Conservation (phyloP, 495 filamentous ascomycete species). For the Penicillium pulvis region DNA sequence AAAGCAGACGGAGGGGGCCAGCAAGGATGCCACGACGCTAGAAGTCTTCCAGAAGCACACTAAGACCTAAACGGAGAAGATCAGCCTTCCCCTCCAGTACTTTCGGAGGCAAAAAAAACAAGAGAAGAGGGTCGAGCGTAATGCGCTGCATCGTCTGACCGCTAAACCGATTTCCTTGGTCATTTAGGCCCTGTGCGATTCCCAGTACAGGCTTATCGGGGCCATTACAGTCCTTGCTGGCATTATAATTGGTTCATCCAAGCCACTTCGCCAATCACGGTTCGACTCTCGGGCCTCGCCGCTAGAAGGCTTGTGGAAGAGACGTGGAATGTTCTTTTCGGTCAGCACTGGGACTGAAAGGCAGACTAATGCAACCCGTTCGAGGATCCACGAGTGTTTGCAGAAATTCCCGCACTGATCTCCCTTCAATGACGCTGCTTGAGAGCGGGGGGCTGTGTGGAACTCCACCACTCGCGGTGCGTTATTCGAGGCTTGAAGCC, state of each 20-base stretch:
- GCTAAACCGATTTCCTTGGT: constrained; percentile 5
- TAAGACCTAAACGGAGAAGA: constrained; percentile 12
- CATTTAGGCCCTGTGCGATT: no score
- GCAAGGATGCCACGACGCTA: constrained; percentile 23
- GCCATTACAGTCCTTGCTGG: not conserved
- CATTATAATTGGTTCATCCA: not conserved
- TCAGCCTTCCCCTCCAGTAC: constrained; percentile 6
- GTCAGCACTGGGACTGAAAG: constrained; percentile 14
- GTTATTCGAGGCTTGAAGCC: constrained; percentile 8
- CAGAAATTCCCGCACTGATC: constrained; percentile 27
- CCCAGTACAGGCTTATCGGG: constrained; percentile 17
- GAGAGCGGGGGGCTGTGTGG: constrained; percentile 15
- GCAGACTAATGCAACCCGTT: constrained; percentile 16
- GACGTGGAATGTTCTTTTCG: constrained; percentile 10
- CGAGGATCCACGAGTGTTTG: constrained; percentile 23
- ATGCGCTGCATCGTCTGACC: constrained; percentile 21
- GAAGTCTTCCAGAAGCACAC: constrained; percentile 28
- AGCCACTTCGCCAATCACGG: constrained; percentile 9
- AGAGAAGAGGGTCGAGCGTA: constrained; percentile 15
- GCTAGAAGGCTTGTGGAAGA: constrained; percentile 28
- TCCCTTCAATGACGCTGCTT: constrained; percentile 17
- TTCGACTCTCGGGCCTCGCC: constrained; percentile 5
- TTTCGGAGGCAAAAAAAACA: constrained; percentile 1
- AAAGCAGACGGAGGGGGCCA: constrained; percentile 7
- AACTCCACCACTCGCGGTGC: constrained; percentile 4